Conservation (phyloP, 1,284 basidiomycete species). For the Melampsora americana region DNA sequence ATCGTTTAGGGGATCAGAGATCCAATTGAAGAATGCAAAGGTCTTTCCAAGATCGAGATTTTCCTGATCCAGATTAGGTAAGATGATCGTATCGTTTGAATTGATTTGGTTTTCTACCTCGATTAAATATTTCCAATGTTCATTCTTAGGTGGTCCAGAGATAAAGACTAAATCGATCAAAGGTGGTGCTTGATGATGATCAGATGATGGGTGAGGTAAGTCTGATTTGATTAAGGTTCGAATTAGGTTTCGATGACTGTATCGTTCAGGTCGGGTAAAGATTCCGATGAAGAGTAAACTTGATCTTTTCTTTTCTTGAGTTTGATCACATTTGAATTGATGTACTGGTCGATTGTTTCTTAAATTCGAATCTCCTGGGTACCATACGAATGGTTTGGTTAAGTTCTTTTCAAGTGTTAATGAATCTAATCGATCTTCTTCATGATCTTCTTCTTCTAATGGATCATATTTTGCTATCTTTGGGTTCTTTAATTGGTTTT, state of each 20-base stretch:
- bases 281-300: slow-evolving; percentile 28
- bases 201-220: not conserved
- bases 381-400: not conserved
- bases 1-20: not conserved
- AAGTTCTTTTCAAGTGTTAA: not conserved
- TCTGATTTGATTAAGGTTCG: slow-evolving; percentile 17
- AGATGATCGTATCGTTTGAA: slow-evolving; percentile 14
- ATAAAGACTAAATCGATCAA: slow-evolving; percentile 32
- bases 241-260: slow-evolving; percentile 20
- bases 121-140: slow-evolving; percentile 25
- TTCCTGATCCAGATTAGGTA: slow-evolving; percentile 1
- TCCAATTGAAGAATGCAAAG: slow-evolving; percentile 19
- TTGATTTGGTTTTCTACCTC: slow-evolving; percentile 14
- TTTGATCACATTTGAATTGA: slow-evolving; percentile 11
- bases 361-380: not conserved
- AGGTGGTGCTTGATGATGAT: not conserved
- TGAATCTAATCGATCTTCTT: not conserved
- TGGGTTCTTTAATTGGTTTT: not conserved
- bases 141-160: slow-evolving; percentile 24
- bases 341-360: slow-evolving; percentile 8
- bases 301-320: not conserved
- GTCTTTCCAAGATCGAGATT: slow-evolving; percentile 37
- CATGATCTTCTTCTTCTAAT: too few species aligned
- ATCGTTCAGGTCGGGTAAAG: slow-evolving; percentile 26
- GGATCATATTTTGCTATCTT: not conserved